Percentiles rank a stretch among this genome's conserved stretches.
Conservation (phyloP, 306 rosid species). For the Hippophae gyantsensis region DNA sequence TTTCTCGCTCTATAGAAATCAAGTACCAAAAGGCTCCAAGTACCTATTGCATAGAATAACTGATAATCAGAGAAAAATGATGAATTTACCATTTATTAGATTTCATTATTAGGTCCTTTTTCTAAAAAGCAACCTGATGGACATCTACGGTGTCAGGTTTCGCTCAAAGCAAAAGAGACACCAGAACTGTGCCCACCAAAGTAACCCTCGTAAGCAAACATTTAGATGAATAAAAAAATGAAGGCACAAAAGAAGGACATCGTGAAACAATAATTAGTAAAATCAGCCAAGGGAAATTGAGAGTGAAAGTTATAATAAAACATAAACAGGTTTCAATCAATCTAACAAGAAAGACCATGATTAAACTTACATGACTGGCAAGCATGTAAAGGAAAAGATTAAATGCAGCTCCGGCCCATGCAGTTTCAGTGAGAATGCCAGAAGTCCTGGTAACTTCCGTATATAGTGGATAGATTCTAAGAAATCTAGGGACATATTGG, state of each 20-base stretch:
- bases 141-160: no score
- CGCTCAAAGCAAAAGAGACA: no score
- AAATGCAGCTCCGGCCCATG: slow-evolving; percentile 20
- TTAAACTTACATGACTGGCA: slow-evolving; percentile 20
- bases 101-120: no score
- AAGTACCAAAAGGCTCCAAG: slow-evolving; percentile 18
- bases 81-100: neutral
- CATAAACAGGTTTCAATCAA: no score
- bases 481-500: slow-evolving; percentile 21
- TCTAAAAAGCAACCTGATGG: no score
- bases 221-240: no score
- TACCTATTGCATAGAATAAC: neutral
- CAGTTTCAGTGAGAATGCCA: slow-evolving; percentile 14
- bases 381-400: slow-evolving; percentile 21
- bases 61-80: neutral
- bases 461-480: slow-evolving; percentile 13
- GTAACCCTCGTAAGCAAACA: no score
- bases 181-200: no score
- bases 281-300: neutral
- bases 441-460: slow-evolving; percentile 9
- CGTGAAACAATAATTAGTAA: neutral
- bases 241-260: no score
- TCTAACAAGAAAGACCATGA: no score
- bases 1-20: slow-evolving; percentile 4
- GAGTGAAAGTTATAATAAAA: neutral